These are phyloP conservation scores for Beauveria sp. DNA, from an alignment of 2,329 filamentous ascomycete species.

Conservation along the genomic window DNA sequence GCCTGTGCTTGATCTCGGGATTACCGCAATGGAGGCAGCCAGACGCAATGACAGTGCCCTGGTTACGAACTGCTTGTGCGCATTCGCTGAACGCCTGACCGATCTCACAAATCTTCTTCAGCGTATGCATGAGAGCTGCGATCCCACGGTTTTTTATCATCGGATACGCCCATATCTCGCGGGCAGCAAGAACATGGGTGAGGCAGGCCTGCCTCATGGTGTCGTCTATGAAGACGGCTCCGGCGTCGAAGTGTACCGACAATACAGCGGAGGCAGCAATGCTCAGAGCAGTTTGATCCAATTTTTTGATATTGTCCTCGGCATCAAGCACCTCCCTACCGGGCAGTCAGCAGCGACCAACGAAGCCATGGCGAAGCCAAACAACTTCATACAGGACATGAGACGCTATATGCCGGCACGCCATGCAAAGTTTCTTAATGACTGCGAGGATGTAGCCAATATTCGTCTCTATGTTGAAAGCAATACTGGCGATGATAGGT, in stretches of 20 bases:
- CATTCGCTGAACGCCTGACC: slow-evolving; percentile 80
- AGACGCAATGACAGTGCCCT: slow-evolving; percentile 59
- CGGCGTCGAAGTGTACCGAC: slow-evolving; percentile 60
- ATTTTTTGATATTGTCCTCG: slow-evolving; percentile 90
- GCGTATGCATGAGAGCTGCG: slow-evolving; percentile 92
- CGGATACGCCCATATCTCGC: slow-evolving; percentile 93
- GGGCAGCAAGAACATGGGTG: slow-evolving; percentile 95
- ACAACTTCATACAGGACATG: slow-evolving; percentile 98
- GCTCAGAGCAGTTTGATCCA: slow-evolving; percentile 95
- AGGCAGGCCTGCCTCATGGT: slow-evolving; percentile 81
- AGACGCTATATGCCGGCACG: slow-evolving; percentile 92
- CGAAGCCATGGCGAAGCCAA: slow-evolving; percentile 42
- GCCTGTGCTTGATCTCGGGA: slow-evolving; percentile 80
- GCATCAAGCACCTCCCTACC: slow-evolving; percentile 83
- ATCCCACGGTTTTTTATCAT: slow-evolving; percentile 91
- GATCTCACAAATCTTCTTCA: slow-evolving; percentile 72
- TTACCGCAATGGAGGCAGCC: slow-evolving; percentile 76
- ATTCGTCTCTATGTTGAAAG: slow-evolving; percentile 74
- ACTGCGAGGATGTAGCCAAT: slow-evolving; percentile 73
- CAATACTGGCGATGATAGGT: slow-evolving; percentile 50
- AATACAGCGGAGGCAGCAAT: slow-evolving; percentile 91
- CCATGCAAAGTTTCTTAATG: slow-evolving; percentile 80
- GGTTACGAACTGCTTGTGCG: slow-evolving; percentile 69
- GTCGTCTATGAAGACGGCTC: slow-evolving; percentile 80
- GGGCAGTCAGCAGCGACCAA: slow-evolving; percentile 49